Evolutionary conservation across 495 filamentous ascomycete species (phyloP).

Genomic region (Viridothelium virens): DNA sequence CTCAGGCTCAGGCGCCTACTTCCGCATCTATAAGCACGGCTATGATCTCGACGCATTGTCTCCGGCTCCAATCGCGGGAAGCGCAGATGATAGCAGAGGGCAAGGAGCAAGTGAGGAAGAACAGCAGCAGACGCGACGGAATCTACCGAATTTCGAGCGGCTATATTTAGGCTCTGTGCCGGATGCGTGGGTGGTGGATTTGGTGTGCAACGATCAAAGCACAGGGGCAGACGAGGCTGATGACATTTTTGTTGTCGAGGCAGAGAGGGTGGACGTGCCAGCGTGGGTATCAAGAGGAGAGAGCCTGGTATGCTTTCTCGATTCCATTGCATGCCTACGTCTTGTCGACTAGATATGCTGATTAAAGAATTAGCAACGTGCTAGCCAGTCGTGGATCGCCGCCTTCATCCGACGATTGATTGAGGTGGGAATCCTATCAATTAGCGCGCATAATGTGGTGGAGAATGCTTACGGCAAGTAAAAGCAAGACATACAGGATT

Average conservation of each 20-base stretch:
- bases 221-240: not conserved
- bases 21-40: conserved; percentile 9
- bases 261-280: not conserved
- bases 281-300: not conserved
- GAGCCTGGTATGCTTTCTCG: not conserved
- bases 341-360: no score
- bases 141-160: not conserved
- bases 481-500: not conserved
- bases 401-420: conserved; percentile 4
- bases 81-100: not conserved
- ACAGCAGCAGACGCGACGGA: not conserved
- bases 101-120: not conserved
- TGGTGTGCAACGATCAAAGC: not conserved
- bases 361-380: not conserved
- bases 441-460: not conserved
- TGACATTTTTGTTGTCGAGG: conserved; percentile 1
- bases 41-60: not conserved
- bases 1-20: not conserved
- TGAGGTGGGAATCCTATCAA: not conserved
- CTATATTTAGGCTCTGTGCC: conserved; percentile 1
- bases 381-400: not conserved
- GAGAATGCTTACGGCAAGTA: not conserved
- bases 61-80: not conserved
- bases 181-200: conserved; percentile 1
- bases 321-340: not conserved